Evolutionary conservation across 768 basidiomycete genomes (phyloP), one percentile per base, ranked within the genome.

Genomic region (Suillus alpinus): DNA sequence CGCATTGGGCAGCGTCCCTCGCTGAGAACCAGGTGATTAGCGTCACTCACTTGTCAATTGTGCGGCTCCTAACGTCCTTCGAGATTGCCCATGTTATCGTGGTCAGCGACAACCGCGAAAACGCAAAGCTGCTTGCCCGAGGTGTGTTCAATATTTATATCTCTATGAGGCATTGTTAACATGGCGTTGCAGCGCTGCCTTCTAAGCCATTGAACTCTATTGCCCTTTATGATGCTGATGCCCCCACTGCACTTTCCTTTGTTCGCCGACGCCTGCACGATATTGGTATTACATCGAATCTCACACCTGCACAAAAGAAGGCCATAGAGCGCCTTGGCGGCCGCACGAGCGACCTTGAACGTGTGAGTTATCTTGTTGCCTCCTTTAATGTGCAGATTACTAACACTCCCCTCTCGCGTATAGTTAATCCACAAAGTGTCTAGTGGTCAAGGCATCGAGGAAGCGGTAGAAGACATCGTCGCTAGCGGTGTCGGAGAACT

Each of bases 41-140:
- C 23, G 37, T 29, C 39, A 52, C 23, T 37, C n/a, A 47, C 59
- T 23, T 26, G 52, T 37, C 36, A 40, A 36, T 58, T 26, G 47
- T 56, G 60, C 43, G n/a, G 46, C 31, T 46, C 57, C 3, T 7
- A 41, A 44, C 12, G 13, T 16, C 8, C n/a, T 23, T 44, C 26
- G 62, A 94, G 92, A 78, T 93, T 59, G 96, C 96, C 0, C 95
- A 98, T 73, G 94, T 97, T 50, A 79, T 99, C 52, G 86, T 98
- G 37, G 77, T 95, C 47, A 92, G 92, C 66, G 93, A 98, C 70
- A 94, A 94, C 65, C 84, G 91, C 31, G 94, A 94, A 67, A 90
- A 95, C 60, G 80, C 86, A 1, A 97, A 94, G 70, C 79, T 83
- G n/a, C 76, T 98, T 7, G 86, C 92, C 0, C 90, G 89, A 80